Base-by-base conservation (phyloP, 1,139 yeast species). In the Yamadazyma taylorii region DNA sequence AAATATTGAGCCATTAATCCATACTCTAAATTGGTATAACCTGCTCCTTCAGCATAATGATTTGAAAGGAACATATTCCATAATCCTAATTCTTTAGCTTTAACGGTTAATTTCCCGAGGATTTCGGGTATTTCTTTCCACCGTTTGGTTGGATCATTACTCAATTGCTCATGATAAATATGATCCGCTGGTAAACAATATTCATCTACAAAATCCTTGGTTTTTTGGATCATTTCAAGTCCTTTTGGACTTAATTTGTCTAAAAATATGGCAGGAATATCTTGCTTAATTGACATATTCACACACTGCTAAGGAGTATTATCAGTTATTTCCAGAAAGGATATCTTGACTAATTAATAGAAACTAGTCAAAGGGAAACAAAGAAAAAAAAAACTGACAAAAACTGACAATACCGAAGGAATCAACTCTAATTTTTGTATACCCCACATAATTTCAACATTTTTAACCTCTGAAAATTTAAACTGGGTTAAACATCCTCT, bases 1-100 rank as follows among this genome's bases (percentile, higher is more conserved):
- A 81, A 66, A 50, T 79, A 79, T 51, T 77, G 79, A 2, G 85
- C 85, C 87, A 81, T 80, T 40, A 81, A 61, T 0, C 84, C 87
- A 52, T 81, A 81, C 53, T 81, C 88, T 51, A 81, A 61, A 55
- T 81, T 81, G 38, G 85, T 69, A 56, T 55, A 80, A 8, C 84
- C 85, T 2, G 85, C 79, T 22, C 85, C 83, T 46, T 80, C 84
- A 11, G 67, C 55, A 55, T 79, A 79, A 45, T 70, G 73, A 35
- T 72, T 67, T 30, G 81, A 75, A 40, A 81, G 63, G 51, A 81
- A 81, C 66, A 81, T 58, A 56, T 81, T 81, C 86, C 86, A 81
- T 22, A 81, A 66, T 0, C 85, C 85, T 43, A 72, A 62, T 40
- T 67, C 63, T 42, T 65, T 66, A 14, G 87, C 87, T 55, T 77